These are phyloP conservation scores for Globisporangium barbulae DNA, from an alignment of 352 stramenopile genomes.

Conservation along the genomic window DNA sequence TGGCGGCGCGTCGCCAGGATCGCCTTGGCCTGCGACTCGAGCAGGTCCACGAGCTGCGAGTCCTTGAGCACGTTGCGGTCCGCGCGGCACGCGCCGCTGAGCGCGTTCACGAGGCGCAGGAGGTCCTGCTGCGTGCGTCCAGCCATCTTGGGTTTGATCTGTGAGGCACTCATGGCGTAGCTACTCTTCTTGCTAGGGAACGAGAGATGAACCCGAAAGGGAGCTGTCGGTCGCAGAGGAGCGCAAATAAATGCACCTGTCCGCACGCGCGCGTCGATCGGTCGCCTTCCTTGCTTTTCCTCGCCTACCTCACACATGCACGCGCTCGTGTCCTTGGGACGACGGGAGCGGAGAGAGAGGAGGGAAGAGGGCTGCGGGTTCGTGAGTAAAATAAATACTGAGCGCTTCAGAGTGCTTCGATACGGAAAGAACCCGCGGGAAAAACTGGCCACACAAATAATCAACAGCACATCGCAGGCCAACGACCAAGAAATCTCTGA, in stretches of 20 bases:
- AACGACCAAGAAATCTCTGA: neutral
- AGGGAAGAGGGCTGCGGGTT: slow-evolving; percentile 12
- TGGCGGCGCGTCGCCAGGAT: slow-evolving; percentile 46
- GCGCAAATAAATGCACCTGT: neutral
- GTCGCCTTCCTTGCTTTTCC: slow-evolving; percentile 6
- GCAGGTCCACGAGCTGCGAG: slow-evolving; percentile 51
- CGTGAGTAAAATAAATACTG: slow-evolving; percentile 45
- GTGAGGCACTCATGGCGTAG: neutral
- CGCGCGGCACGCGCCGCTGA: slow-evolving; percentile 54
- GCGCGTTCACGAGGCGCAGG: slow-evolving; percentile 43
- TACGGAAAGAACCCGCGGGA: slow-evolving; percentile 11
- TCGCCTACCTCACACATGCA: neutral
- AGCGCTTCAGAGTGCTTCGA: slow-evolving; percentile 5
- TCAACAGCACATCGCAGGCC: slow-evolving; percentile 7
- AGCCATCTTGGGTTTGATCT: slow-evolving; percentile 6
- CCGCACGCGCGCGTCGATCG: neutral
- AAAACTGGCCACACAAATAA: slow-evolving; percentile 13
- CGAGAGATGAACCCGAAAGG: neutral
- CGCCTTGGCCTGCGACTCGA: slow-evolving; percentile 52
- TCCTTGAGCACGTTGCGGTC: slow-evolving; percentile 72
- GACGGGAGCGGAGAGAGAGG: neutral
- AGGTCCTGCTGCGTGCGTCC: slow-evolving; percentile 29
- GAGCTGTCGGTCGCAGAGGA: neutral
- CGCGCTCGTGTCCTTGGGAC: neutral
- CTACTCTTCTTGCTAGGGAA: no score